Conservation (phyloP, 1,284 basidiomycete species). For the Pseudozyma hubeiensis region DNA sequence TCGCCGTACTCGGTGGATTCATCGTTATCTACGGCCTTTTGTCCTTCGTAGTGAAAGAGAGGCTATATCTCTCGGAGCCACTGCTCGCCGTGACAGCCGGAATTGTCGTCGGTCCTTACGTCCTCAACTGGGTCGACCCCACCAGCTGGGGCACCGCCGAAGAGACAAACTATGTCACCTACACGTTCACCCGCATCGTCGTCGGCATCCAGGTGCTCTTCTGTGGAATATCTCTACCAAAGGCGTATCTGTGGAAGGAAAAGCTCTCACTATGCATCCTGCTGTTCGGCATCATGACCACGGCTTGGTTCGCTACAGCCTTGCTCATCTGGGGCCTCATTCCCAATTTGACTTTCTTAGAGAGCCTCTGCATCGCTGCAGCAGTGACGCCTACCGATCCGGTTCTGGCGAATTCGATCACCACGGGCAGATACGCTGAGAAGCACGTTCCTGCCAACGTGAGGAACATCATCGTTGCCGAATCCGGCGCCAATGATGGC, state of each 20-base stretch:
- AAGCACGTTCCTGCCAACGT: constrained; percentile 69
- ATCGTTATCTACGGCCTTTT: constrained; percentile 66
- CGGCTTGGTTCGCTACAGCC: constrained; percentile 69
- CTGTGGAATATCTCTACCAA: constrained; percentile 69
- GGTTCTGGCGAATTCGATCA: constrained; percentile 68
- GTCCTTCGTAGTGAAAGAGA: constrained; percentile 64
- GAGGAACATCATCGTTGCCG: constrained; percentile 69
- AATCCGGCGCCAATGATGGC: constrained; percentile 71
- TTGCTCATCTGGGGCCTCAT: constrained; percentile 68
- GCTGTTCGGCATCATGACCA: constrained; percentile 69
- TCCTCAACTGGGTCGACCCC: constrained; percentile 66
- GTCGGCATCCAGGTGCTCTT: constrained; percentile 69
- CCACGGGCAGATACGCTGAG: constrained; percentile 69
- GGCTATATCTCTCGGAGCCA: constrained; percentile 65
- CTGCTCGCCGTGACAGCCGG: constrained; percentile 63
- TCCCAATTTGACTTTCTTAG: constrained; percentile 68
- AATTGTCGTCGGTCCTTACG: constrained; percentile 64
- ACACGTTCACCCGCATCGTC: constrained; percentile 69
- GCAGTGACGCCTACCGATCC: constrained; percentile 71
- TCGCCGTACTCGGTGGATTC: constrained; percentile 64
- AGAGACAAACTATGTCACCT: constrained; percentile 67
- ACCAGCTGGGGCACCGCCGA: constrained; percentile 53
- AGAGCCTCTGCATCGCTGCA: constrained; percentile 69
- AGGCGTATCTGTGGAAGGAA: constrained; percentile 65
- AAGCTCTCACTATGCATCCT: constrained; percentile 66